Evolutionary conservation across 179 eudicot genomes (phyloP), one percentile per base, ranked within the genome.

Genomic region (Amaranthus tricolor): DNA sequence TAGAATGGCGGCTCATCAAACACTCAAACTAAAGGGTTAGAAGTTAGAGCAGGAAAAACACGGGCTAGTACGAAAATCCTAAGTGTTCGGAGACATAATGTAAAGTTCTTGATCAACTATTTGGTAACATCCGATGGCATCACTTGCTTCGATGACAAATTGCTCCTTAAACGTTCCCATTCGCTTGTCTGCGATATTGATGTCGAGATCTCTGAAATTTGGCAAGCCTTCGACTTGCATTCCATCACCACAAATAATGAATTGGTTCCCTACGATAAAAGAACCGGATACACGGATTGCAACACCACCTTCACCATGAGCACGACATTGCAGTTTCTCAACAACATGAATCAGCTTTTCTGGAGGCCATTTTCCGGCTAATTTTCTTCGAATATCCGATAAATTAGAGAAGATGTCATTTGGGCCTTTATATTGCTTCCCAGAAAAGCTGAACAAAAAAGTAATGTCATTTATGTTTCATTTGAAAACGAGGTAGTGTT

Each of bases 161-260:
- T 92, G 99, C 83, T 92, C 99, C 81, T 78, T 88, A 74, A 95
- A 92, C 16, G 90, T 88, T 59, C 97, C 97, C 87, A 89, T 84
- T 54, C 89, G 83, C 74, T 80, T 85, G 82, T 86, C 90, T 12
- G 89, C 68, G 58, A 90, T 19, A 70, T 95, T 96, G 16, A 95
- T 83, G 0, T 89, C 80, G 47, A 92, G 86, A 85, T 95, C 99
- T 77, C 84, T 86, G 68, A 92, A 95, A 79, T 87, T 89, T 40
- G 96, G 97, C 81, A 92, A 76, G 24, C 95, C 99, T 80, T 95
- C 97, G 10, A 86, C 97, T 83, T 89, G 93, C 56, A 95, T 80
- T 15, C 97, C 99, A 60, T 95, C 97, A 24, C 99, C 99, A 80
- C 99, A 95, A 24, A 95, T 91, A 62, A 93, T 78, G 67, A 92